Conservation (phyloP, 208 protist species). For the Wallacemonas rigidus region DNA sequence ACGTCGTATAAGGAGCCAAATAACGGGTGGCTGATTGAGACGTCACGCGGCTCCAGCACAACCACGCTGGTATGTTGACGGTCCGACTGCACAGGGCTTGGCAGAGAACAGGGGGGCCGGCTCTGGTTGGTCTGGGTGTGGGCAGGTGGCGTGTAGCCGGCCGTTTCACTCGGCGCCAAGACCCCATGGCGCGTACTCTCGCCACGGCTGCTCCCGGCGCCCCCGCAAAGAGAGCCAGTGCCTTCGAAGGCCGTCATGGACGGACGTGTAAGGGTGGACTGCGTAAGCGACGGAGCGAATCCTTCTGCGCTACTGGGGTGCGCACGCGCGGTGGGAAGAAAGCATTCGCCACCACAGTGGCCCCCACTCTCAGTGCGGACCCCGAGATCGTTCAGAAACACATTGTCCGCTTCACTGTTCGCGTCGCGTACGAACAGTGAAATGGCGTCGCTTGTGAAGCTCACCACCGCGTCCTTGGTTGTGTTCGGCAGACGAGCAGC, state of each 20-base stretch:
- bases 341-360: neutral
- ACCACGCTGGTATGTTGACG: neutral
- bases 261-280: neutral
- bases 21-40: neutral
- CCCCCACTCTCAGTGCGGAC: too few species aligned
- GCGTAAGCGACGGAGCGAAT: too few species aligned
- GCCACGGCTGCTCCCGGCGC: too few species aligned
- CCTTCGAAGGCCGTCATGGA: neutral
- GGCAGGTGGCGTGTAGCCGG: neutral
- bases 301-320: too few species aligned
- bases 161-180: neutral
- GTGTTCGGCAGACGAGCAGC: too few species aligned
- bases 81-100: neutral
- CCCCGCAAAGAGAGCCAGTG: neutral
- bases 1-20: neutral
- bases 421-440: too few species aligned
- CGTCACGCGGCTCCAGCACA: neutral
- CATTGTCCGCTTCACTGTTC: too few species aligned
- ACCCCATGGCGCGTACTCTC: neutral
- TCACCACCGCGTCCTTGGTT: too few species aligned
- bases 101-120: neutral
- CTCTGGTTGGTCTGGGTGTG: neutral
- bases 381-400: too few species aligned
- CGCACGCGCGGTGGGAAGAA: neutral
- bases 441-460: too few species aligned